Percentiles rank a stretch among this genome's conserved stretches.
Evolutionary conservation across 1,139 yeast species (phyloP).

Genomic region (Yamadazyma buinensis): DNA sequence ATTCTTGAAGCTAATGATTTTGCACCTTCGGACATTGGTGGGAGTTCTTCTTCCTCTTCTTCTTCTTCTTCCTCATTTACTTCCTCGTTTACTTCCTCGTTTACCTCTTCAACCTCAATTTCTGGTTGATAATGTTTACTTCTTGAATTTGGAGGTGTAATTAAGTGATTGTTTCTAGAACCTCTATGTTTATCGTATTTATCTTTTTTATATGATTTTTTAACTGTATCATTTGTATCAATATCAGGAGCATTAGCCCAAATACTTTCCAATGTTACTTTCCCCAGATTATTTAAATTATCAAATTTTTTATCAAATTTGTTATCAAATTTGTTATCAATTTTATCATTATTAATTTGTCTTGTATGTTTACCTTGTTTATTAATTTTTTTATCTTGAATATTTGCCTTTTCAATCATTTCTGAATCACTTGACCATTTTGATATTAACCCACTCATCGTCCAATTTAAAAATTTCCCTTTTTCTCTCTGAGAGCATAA

Average conservation of each 20-base stretch:
- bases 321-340: neutral
- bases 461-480: too few relatives aligned
- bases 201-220: neutral
- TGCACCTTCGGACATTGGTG: constrained; percentile 26
- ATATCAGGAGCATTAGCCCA: constrained; percentile 23
- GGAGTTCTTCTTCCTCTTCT: constrained; percentile 13
- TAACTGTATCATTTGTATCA: neutral
- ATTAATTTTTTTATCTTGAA: constrained; percentile 16
- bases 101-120: too few relatives aligned
- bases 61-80: too few relatives aligned
- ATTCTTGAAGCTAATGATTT: constrained; percentile 24
- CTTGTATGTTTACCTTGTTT: neutral
- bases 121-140: constrained; percentile 1
- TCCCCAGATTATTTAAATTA: constrained; percentile 12
- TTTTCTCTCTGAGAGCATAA: too few relatives aligned
- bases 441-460: constrained; percentile 33
- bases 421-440: constrained; percentile 36
- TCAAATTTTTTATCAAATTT: neutral
- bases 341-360: neutral
- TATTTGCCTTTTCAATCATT: constrained; percentile 21
- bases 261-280: constrained; percentile 19
- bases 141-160: constrained; percentile 11
- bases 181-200: neutral
- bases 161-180: neutral
- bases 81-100: too few relatives aligned